Percentiles rank a stretch among this genome's conserved stretches.
Evolutionary conservation across 306 rosid genomes (phyloP).

Genomic region (Gastrolobium bilobum): DNA sequence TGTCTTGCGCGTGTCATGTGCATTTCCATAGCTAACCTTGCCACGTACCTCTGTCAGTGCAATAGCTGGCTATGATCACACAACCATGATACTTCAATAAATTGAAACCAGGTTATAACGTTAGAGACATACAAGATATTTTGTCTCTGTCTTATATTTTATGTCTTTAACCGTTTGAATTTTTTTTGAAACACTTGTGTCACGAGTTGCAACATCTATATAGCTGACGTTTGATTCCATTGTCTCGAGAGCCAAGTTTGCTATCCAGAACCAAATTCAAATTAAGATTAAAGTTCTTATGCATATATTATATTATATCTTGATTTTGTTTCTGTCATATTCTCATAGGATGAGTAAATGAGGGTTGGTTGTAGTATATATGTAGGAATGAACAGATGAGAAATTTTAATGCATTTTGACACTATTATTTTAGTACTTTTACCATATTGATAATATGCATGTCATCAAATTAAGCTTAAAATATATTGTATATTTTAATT

Average conservation of each 20-base stretch:
- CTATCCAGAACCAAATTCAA: not conserved
- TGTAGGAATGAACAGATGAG: no score
- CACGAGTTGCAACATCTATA: not conserved
- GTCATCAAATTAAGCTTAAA: no score
- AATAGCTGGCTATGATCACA: not conserved
- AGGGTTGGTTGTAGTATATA: no score
- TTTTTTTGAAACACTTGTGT: not conserved
- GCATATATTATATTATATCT: no score
- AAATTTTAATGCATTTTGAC: no score
- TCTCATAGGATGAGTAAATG: no score
- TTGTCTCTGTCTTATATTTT: not conserved
- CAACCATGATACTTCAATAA: not conserved
- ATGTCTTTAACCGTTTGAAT: not conserved
- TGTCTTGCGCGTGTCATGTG: conserved; percentile 45
- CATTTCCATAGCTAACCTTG: conserved; percentile 5
- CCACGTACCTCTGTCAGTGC: conserved; percentile 4
- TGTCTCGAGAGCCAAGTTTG: not conserved
- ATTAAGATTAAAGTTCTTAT: not conserved
- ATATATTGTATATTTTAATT: no score
- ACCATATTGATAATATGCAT: no score
- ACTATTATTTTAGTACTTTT: no score
- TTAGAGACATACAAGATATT: not conserved
- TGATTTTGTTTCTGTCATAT: no score
- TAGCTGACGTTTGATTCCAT: not conserved
- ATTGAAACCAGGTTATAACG: not conserved